These are phyloP conservation scores for Backusella westeae DNA, from an alignment of 192 early-diverging fungal species.

Conservation along the genomic window DNA sequence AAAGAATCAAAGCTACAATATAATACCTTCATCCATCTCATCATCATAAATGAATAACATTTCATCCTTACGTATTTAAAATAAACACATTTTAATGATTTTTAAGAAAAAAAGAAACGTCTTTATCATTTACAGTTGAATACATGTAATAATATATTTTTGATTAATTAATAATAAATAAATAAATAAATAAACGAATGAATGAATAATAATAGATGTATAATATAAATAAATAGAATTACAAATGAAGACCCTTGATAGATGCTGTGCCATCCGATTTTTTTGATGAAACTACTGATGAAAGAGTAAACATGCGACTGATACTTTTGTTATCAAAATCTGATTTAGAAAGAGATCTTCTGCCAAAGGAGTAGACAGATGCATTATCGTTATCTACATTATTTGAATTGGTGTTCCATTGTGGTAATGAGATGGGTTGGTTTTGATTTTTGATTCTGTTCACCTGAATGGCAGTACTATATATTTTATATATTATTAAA, in stretches of 20 bases:
- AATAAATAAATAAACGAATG: not conserved
- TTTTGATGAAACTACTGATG: not conserved
- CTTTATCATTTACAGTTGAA: not conserved
- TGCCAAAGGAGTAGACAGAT: conserved; percentile 10
- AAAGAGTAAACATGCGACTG: not conserved
- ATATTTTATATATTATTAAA: not conserved
- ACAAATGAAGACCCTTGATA: not conserved
- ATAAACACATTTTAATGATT: no score
- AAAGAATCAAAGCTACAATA: not conserved
- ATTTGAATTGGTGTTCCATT: not conserved
- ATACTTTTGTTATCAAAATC: not conserved
- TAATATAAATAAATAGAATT: not conserved
- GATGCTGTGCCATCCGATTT: not conserved
- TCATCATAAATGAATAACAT: not conserved
- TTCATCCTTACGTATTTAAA: no score
- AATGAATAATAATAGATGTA: not conserved
- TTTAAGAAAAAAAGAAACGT: no score
- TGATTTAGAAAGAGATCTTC: not conserved
- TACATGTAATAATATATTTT: not conserved
- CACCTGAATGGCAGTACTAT: conserved; percentile 14
- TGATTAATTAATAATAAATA: not conserved
- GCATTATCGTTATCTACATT: conserved; percentile 16
- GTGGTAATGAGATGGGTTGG: conserved; percentile 20
- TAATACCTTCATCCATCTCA: not conserved
- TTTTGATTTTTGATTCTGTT: conserved; percentile 36